Conservation (phyloP, 495 filamentous ascomycete genomes). For the Astrocystis sublimbata region DNA sequence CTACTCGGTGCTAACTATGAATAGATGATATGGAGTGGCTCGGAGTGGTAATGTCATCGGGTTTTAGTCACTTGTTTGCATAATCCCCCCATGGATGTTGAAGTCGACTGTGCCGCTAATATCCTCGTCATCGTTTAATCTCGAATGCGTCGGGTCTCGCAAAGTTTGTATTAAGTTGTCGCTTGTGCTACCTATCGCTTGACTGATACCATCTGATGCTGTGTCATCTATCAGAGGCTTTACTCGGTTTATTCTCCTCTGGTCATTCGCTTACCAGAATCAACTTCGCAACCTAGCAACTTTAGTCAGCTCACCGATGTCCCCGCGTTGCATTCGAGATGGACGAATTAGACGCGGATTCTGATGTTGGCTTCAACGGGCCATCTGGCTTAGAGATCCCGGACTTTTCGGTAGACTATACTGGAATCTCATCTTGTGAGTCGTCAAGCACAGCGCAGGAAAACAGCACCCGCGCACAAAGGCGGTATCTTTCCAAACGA, state of each 20-base stretch:
- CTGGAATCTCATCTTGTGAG: not conserved
- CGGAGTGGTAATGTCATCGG: too few species aligned
- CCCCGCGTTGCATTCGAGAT: not conserved
- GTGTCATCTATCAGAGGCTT: not conserved
- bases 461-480: conserved; percentile 13
- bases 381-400: not conserved
- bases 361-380: not conserved
- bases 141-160: not conserved
- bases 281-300: not conserved
- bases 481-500: conserved; percentile 48
- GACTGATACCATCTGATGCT: not conserved
- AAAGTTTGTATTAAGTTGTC: not conserved
- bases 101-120: not conserved
- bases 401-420: not conserved
- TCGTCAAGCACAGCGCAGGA: not conserved
- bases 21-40: too few species aligned
- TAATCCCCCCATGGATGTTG: too few species aligned
- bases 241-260: not conserved
- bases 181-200: not conserved
- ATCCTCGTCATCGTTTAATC: not conserved
- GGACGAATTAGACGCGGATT: conserved; percentile 1
- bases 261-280: too few species aligned
- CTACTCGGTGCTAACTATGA: too few species aligned
- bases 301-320: not conserved
- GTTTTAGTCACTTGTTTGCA: too few species aligned